Evolutionary conservation across 768 basidiomycete genomes (phyloP), one percentile per base, ranked within the genome.

Genomic region (Omphalotus guepiniiformis): DNA sequence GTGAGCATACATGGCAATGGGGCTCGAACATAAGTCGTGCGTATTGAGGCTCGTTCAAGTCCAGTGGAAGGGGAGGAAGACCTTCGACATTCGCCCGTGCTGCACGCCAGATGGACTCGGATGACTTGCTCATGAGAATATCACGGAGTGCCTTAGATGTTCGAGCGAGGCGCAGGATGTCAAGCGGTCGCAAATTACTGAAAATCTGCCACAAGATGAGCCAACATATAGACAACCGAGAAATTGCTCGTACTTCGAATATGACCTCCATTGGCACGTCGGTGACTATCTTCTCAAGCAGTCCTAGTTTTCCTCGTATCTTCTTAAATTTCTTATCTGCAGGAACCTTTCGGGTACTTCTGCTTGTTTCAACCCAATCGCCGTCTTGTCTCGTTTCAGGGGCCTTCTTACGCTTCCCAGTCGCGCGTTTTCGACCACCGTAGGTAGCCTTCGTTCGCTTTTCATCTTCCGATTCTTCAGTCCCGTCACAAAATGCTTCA

Each of bases 11-110:
- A 62, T 79, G 71, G 48, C 80, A 82, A 53, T 72, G 68, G 3
- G 69, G 70, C 45, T 72, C 75, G 48, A 76, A 82, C 11, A 64
- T 67, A 27, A 82, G 68, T 52, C 76, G 75, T 5, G 70, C 70
- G 62, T 69, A 82, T 26, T 70, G 64, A 6, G 75, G 73, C 49
- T 80, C 78, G 36, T 62, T 68, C 71, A 80, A 66, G 23, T 66
- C 72, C 30, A 65, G 56, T 6, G 78, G 79, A 40, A 70, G 71
- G 36, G 69, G 64, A 1, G 80, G 80, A 39, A 81, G 55, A 39
- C 64, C 68, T 6, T 62, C 57, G 25, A 79, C 61, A 48, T 71
- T 71, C 26, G 56, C 58, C 16, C 71, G 66, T 23, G 73, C 69
- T 19, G 64, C 55, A 52, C 67, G 73, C 80, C 79, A 82, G 15